A percentile compares a stretch with the other conserved stretches of the same genome.
phyloP scores from a whole-genome alignment of 2,329 filamentous ascomycete genomes.

The Diplocarpon rosae region DNA sequence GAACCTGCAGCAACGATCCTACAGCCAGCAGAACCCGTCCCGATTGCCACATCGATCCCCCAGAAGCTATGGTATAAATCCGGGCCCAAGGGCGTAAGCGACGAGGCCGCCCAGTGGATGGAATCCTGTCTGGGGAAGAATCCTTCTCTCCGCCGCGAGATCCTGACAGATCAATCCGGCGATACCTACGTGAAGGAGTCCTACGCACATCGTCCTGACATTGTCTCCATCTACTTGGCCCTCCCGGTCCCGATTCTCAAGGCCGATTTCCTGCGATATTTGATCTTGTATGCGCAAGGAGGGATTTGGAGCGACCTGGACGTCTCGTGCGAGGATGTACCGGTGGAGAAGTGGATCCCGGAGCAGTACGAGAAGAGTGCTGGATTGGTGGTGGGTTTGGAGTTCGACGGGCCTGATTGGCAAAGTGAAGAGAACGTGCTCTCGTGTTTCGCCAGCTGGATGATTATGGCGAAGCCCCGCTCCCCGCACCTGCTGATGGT shows the following conservation, averaged over 20 bases:
- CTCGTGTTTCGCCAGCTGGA: constrained; percentile 25
- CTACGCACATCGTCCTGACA: constrained; percentile 29
- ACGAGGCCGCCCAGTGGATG: constrained; percentile 26
- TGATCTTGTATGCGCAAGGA: constrained; percentile 31
- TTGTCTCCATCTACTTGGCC: constrained; percentile 28
- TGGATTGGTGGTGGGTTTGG: constrained; percentile 28
- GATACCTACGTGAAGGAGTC: constrained; percentile 25
- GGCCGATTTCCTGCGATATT: constrained; percentile 33
- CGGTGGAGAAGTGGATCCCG: constrained; percentile 30
- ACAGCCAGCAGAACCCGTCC: too few relatives aligned
- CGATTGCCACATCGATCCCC: constrained; percentile 18
- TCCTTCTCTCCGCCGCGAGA: constrained; percentile 20
- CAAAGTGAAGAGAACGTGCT: constrained; percentile 27
- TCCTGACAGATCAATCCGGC: constrained; percentile 21
- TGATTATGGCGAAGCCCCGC: constrained; percentile 23
- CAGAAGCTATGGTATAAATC: constrained; percentile 32
- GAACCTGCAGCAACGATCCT: too few relatives aligned
- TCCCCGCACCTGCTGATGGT: constrained; percentile 22
- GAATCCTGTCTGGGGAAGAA: constrained; percentile 25
- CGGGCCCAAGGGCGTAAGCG: constrained; percentile 28
- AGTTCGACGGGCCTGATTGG: constrained; percentile 13
- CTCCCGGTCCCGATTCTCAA: constrained; percentile 31
- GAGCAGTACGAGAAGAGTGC: constrained; percentile 22
- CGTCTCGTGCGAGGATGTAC: constrained; percentile 26
- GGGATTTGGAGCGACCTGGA: constrained; percentile 34